Percentiles rank a stretch among this genome's conserved stretches.
phyloP scores from a whole-genome alignment of 371 early-diverging fungal genomes.

The Apophysomyces ossiformis region DNA sequence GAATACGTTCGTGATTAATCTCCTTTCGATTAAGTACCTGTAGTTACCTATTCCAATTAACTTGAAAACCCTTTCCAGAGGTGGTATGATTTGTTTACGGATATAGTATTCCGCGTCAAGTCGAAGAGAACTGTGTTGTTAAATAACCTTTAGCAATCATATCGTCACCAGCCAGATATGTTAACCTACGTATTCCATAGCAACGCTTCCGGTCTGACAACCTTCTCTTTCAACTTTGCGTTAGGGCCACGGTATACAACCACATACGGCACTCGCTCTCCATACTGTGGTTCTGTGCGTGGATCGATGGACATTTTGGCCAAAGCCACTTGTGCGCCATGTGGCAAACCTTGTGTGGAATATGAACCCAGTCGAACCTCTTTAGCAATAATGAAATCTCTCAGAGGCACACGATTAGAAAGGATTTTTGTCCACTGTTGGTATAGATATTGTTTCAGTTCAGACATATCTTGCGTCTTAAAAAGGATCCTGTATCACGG shows the following conservation, averaged over 20 bases:
- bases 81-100: constrained; percentile 82
- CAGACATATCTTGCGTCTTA: constrained; percentile 77
- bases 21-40: not conserved
- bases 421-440: constrained; percentile 76
- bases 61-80: constrained; percentile 77
- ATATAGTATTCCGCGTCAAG: constrained; percentile 85
- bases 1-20: not conserved
- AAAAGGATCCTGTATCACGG: constrained; percentile 66
- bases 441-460: constrained; percentile 73
- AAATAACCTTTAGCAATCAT: not conserved
- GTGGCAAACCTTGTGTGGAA: constrained; percentile 55
- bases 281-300: constrained; percentile 81
- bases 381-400: constrained; percentile 86
- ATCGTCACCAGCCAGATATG: not conserved
- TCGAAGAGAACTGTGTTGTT: constrained; percentile 49
- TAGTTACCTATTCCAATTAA: constrained; percentile 72
- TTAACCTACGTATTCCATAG: constrained; percentile 52
- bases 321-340: constrained; percentile 78
- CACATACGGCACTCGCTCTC: constrained; percentile 89
- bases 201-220: constrained; percentile 70
- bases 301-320: constrained; percentile 69
- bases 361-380: constrained; percentile 76
- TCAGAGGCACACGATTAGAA: constrained; percentile 64
- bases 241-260: constrained; percentile 74
- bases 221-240: constrained; percentile 72